A percentile compares a stretch with the other conserved stretches of the same genome.
These are phyloP conservation scores for Boletus pseudopeckii DNA, from an alignment of 768 basidiomycete genomes.

Conservation along the genomic window DNA sequence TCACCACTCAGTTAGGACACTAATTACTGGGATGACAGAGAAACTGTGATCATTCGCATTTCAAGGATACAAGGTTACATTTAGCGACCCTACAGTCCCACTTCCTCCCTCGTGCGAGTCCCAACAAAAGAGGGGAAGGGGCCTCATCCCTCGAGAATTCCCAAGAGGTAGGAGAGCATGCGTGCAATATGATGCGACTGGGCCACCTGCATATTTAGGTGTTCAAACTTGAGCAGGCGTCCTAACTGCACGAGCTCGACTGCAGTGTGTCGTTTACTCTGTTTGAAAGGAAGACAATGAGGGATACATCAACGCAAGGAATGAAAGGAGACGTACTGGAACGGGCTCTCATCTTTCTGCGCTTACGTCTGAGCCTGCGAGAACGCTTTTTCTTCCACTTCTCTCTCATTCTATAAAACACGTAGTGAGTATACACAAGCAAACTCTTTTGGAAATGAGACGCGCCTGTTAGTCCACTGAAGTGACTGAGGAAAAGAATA, in stretches of 20 bases:
- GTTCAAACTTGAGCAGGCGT: slow-evolving; percentile 14
- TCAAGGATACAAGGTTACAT: slow-evolving; percentile 23
- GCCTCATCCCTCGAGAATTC: slow-evolving; percentile 19
- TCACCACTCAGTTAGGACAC: too few relatives aligned
- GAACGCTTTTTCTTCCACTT: slow-evolving; percentile 98
- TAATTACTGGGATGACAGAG: neutral
- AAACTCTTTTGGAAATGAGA: neutral
- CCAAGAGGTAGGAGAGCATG: slow-evolving; percentile 26
- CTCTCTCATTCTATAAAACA: slow-evolving; percentile 74
- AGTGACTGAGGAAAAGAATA: slow-evolving; percentile 27
- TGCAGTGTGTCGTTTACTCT: slow-evolving; percentile 36
- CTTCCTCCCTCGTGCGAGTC: slow-evolving; percentile 18
- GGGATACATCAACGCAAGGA: neutral
- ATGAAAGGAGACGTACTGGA: slow-evolving; percentile 62
- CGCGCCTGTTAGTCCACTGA: slow-evolving; percentile 31
- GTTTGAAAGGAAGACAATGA: slow-evolving; percentile 5
- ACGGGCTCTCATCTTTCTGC: slow-evolving; percentile 95
- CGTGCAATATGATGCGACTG: slow-evolving; percentile 22
- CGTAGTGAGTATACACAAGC: neutral
- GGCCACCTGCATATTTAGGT: slow-evolving; percentile 13
- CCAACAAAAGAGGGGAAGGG: slow-evolving; percentile 21
- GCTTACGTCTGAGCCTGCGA: slow-evolving; percentile 88
- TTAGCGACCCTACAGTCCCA: slow-evolving; percentile 24
- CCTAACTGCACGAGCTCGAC: slow-evolving; percentile 29
- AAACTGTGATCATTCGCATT: slow-evolving; percentile 15